Evolutionary conservation across 2,329 filamentous ascomycete genomes (phyloP).

Genomic region (Colletotrichum costaricense): DNA sequence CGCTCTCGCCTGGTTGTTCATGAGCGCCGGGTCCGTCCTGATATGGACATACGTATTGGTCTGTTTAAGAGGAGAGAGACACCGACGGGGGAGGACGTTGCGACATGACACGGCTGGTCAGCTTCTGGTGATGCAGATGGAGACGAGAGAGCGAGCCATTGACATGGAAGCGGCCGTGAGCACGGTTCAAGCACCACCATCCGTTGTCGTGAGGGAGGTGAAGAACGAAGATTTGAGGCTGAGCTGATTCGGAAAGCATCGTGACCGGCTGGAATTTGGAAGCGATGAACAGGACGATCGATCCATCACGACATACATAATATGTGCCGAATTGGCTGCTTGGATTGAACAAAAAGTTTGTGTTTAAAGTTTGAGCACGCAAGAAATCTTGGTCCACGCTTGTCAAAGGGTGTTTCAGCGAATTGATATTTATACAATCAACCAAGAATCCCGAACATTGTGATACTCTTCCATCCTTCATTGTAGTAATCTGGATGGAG

Average conservation of each 20-base stretch:
- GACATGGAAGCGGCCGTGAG: background rate
- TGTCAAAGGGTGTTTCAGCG: too few relatives aligned
- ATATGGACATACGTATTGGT: background rate
- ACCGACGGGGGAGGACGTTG: too few relatives aligned
- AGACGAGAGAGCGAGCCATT: background rate
- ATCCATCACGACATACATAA: too few relatives aligned
- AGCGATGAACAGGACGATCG: background rate
- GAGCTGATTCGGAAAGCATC: background rate
- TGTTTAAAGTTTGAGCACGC: too few relatives aligned
- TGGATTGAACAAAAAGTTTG: too few relatives aligned
- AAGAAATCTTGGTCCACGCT: too few relatives aligned
- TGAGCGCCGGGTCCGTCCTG: background rate
- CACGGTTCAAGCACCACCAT: background rate
- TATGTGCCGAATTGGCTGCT: too few relatives aligned
- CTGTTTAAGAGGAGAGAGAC: background rate
- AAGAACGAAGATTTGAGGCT: background rate
- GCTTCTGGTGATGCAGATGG: background rate
- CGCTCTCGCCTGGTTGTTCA: constrained; percentile 1
- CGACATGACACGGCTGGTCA: background rate
- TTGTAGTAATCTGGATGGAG: too few relatives aligned
- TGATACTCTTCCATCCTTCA: too few relatives aligned
- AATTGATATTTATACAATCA: too few relatives aligned
- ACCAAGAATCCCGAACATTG: too few relatives aligned
- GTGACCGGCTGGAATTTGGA: background rate
- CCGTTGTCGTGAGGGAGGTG: background rate